A percentile compares a stretch with the other conserved stretches of the same genome.
These are phyloP conservation scores for Kodamaea restingae DNA, from an alignment of 805 yeast genomes.

Conservation along the genomic window DNA sequence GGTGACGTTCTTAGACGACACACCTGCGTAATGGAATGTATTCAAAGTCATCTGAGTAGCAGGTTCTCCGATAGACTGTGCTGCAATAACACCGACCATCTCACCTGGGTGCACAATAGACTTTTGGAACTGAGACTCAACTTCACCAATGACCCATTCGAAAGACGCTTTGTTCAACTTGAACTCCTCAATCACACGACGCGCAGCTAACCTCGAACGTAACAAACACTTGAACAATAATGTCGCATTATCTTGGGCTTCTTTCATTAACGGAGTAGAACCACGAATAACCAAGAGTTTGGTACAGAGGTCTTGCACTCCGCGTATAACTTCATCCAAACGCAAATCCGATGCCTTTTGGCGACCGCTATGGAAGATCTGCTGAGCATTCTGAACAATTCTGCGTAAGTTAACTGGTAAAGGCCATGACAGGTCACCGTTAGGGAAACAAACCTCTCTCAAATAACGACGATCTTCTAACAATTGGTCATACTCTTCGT, in stretches of 20 bases:
- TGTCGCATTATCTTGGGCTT: slow-evolving; percentile 92
- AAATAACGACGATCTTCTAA: slow-evolving; percentile 71
- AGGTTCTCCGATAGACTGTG: slow-evolving; percentile 97
- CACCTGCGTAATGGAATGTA: slow-evolving; percentile 98
- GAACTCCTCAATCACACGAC: slow-evolving; percentile 89
- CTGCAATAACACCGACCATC: slow-evolving; percentile 97
- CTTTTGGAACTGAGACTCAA: slow-evolving; percentile 89
- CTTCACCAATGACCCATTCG: slow-evolving; percentile 93
- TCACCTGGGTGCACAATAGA: slow-evolving; percentile 95
- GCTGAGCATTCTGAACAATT: slow-evolving; percentile 94
- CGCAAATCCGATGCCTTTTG: slow-evolving; percentile 87
- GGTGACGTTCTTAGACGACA: slow-evolving; percentile 91
- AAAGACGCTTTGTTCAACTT: slow-evolving; percentile 80
- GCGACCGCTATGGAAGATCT: slow-evolving; percentile 90
- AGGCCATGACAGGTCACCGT: slow-evolving; percentile 97
- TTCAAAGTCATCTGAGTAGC: slow-evolving; percentile 97
- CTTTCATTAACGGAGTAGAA: slow-evolving; percentile 60
- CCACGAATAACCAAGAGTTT: slow-evolving; percentile 81
- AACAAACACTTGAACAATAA: slow-evolving; percentile 84
- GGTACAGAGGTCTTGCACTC: slow-evolving; percentile 65
- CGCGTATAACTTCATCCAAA: slow-evolving; percentile 69
- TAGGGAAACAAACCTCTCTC: slow-evolving; percentile 76
- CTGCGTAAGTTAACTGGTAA: slow-evolving; percentile 96
- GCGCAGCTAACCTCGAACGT: slow-evolving; percentile 86
- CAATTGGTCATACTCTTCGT: slow-evolving; percentile 79